Evolutionary conservation across 2,329 filamentous ascomycete genomes (phyloP).

Genomic region (Curvularia lunata): DNA sequence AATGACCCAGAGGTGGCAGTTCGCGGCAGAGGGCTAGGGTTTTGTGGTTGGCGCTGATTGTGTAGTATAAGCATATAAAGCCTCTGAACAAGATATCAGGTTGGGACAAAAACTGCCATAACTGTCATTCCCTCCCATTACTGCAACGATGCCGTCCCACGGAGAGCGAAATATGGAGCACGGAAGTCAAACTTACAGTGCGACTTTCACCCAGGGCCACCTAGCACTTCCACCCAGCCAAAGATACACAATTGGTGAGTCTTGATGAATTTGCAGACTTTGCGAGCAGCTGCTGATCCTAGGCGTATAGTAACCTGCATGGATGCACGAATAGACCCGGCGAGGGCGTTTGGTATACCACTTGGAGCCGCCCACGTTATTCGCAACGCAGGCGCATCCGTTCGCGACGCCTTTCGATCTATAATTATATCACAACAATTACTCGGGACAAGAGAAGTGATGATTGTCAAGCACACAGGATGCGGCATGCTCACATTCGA

Average conservation of each 20-base stretch:
- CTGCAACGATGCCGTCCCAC: conserved; percentile 50
- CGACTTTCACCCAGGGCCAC: conserved; percentile 68
- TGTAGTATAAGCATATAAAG: conserved; percentile 8
- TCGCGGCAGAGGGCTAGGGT: neutral
- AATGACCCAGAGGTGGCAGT: neutral
- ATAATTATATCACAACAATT: conserved; percentile 81
- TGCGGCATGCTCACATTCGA: conserved; percentile 75
- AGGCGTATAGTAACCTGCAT: conserved; percentile 71
- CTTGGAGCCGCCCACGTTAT: conserved; percentile 81
- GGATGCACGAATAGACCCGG: conserved; percentile 76
- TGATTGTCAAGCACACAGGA: conserved; percentile 76
- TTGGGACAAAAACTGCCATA: neutral
- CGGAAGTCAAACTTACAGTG: conserved; percentile 64
- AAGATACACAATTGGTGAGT: conserved; percentile 68
- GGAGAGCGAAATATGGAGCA: conserved; percentile 62
- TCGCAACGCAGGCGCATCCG: conserved; percentile 68
- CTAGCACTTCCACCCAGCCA: conserved; percentile 73
- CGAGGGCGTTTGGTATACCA: conserved; percentile 70
- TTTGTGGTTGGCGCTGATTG: neutral
- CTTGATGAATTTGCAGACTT: neutral
- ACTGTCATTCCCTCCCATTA: neutral
- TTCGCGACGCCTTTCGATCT: conserved; percentile 72
- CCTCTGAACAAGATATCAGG: neutral
- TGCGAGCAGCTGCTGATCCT: neutral
- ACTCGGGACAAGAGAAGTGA: conserved; percentile 75